These are phyloP conservation scores for Arthrobotrys conoides DNA, from an alignment of 2,329 filamentous ascomycete species.

Conservation along the genomic window DNA sequence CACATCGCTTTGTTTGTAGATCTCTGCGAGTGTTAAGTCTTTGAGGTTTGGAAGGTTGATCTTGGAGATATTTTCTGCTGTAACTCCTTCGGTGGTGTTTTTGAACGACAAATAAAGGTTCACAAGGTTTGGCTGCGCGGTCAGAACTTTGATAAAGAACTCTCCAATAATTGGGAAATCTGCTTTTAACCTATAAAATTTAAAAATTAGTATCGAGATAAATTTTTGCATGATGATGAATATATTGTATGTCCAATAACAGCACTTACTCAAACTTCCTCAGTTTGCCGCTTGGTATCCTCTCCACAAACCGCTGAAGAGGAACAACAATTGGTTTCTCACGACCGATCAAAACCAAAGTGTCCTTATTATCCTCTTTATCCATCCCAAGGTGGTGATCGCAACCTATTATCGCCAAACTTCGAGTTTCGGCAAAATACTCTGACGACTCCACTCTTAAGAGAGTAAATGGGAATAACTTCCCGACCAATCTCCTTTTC, in stretches of 20 bases:
- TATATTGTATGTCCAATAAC: not conserved
- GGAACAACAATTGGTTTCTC: slow-evolving; percentile 5
- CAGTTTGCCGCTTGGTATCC: slow-evolving; percentile 28
- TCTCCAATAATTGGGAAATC: slow-evolving; percentile 6
- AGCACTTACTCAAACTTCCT: slow-evolving; percentile 40
- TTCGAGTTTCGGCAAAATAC: slow-evolving; percentile 13
- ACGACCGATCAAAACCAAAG: not conserved
- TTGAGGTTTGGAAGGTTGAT: slow-evolving; percentile 34
- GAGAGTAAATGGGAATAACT: slow-evolving; percentile 30
- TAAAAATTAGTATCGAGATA: not conserved
- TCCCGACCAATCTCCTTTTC: not conserved
- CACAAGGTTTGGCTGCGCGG: slow-evolving; percentile 21
- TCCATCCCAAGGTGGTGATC: not conserved
- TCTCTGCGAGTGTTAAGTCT: slow-evolving; percentile 6
- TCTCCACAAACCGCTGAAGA: slow-evolving; percentile 14
- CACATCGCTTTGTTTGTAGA: slow-evolving; percentile 10
- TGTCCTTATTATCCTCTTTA: slow-evolving; percentile 6
- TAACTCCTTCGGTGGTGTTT: not conserved
- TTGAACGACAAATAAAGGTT: slow-evolving; percentile 31
- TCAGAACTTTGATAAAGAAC: not conserved
- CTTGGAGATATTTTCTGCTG: not conserved
- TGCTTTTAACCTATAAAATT: slow-evolving; percentile 30
- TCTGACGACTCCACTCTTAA: slow-evolving; percentile 3
- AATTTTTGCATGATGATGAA: not conserved
- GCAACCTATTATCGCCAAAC: slow-evolving; percentile 17